Evolutionary conservation across 805 yeast genomes (phyloP), one percentile per base, ranked within the genome.

Genomic region (Starmerella potacharoeniae): DNA sequence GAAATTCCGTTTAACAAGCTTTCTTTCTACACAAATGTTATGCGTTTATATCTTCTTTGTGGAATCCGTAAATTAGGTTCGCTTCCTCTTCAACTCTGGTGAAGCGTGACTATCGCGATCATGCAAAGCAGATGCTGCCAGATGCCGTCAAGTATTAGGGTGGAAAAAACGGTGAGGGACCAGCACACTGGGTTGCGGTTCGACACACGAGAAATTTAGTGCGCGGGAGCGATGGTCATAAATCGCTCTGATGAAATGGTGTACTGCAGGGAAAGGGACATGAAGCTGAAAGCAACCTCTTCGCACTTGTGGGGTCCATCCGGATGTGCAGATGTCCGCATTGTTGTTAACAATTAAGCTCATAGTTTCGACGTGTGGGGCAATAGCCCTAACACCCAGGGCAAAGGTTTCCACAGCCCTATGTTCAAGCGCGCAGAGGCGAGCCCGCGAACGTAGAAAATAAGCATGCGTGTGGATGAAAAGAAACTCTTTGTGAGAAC

Each of bases 121-220:
- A 34, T 46, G 40, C 49, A 17, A 22, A 46, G 30, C 8, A 16
- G 30, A 46, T 46, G 49, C 49, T 9, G 40, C 49, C 49, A 46
- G 49, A 46, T 46, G 49, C 49, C 34, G 49, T 5, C 49, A 28
- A 4, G n/a, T 22, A 5, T 7, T 39, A 39, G 35, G 35, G 35
- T 10, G 35, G 4, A 33, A 33, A 33, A 33, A 33, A 33, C 35
- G 22, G 22, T 22, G 22, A 22, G 3, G 22, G 22, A 2, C 3
- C 22, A 22, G 22, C 22, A 22, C 22, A 22, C 22, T 22, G 22
- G 22, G 22, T 22, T 22, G 22, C 3, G 22, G 22, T 22, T 22
- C 22, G 22, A 22, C 3, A 22, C 22, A 3, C 22, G 22, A 22
- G 22, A 22, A 3, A 22, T 22, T 22, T 22, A 22, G 3, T 22